Evolutionary conservation across 306 rosid genomes (phyloP).

Genomic region (Prunus armeniaca): DNA sequence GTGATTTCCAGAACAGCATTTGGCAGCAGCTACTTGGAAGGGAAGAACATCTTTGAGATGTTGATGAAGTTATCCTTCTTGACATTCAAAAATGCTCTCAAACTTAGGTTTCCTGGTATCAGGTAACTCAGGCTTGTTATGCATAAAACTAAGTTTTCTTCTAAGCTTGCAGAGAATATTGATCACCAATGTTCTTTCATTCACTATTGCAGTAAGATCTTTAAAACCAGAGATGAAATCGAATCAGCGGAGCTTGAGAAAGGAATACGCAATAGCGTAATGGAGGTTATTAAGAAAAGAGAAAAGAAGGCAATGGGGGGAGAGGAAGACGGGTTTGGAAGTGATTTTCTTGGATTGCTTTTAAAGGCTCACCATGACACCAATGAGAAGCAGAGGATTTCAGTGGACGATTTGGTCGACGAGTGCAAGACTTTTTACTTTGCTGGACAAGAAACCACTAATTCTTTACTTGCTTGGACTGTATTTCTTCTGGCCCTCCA

Average conservation of each 20-base stretch:
- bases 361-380: constrained; percentile 25
- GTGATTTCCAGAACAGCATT: constrained; percentile 28
- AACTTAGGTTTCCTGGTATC: constrained; percentile 15
- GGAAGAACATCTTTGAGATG: constrained; percentile 19
- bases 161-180: too few relatives aligned
- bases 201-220: constrained; percentile 15
- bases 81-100: not conserved
- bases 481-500: constrained; percentile 25
- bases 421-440: constrained; percentile 30
- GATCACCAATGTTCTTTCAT: not conserved
- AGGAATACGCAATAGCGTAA: constrained; percentile 4
- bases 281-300: constrained; percentile 17
- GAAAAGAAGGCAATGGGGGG: constrained; percentile 6
- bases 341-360: constrained; percentile 29
- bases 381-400: constrained; percentile 1
- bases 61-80: constrained; percentile 8
- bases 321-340: constrained; percentile 18
- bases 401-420: constrained; percentile 14
- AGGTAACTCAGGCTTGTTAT: not conserved
- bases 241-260: constrained; percentile 13
- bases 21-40: constrained; percentile 27
- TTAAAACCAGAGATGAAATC: constrained; percentile 21
- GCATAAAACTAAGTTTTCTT: too few relatives aligned
- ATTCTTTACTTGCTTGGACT: constrained; percentile 22
- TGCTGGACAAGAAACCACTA: constrained; percentile 31